These are phyloP conservation scores for Fraxinus paxiana DNA, from an alignment of 305 asterid genomes.

Conservation along the genomic window DNA sequence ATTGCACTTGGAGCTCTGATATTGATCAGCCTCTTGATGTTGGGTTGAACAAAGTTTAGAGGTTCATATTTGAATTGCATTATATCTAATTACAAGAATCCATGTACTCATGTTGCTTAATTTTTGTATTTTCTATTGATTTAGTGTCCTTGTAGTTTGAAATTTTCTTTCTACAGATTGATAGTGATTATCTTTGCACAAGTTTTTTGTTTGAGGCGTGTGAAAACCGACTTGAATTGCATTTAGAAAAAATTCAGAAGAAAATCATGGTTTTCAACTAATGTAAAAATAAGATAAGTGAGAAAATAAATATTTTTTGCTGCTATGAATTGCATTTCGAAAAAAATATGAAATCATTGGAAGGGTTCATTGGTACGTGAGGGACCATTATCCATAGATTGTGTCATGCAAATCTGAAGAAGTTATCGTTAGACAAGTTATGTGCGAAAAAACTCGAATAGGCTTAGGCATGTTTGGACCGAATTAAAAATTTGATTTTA, in stretches of 20 bases:
- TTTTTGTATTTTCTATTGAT: neutral
- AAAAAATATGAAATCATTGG: neutral
- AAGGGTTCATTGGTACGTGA: neutral
- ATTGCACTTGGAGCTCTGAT: conserved; percentile 41
- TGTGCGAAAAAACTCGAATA: neutral
- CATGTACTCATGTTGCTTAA: neutral
- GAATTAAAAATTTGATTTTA: too few species aligned
- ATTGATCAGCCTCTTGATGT: conserved; percentile 45
- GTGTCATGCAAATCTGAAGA: neutral
- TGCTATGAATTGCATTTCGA: too few species aligned
- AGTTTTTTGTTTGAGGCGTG: neutral
- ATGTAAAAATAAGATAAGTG: neutral
- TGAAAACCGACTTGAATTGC: neutral
- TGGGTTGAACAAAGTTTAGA: conserved; percentile 29
- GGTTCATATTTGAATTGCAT: neutral
- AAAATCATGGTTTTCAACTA: neutral
- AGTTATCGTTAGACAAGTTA: neutral
- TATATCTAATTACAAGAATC: neutral
- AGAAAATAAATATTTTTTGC: too few species aligned
- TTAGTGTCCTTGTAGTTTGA: neutral
- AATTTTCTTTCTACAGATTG: neutral
- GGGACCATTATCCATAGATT: neutral
- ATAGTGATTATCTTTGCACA: neutral
- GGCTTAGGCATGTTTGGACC: neutral
- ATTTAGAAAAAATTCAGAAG: neutral